Conservation (phyloP, 805 yeast genomes). For the Candida yuanshanica region DNA sequence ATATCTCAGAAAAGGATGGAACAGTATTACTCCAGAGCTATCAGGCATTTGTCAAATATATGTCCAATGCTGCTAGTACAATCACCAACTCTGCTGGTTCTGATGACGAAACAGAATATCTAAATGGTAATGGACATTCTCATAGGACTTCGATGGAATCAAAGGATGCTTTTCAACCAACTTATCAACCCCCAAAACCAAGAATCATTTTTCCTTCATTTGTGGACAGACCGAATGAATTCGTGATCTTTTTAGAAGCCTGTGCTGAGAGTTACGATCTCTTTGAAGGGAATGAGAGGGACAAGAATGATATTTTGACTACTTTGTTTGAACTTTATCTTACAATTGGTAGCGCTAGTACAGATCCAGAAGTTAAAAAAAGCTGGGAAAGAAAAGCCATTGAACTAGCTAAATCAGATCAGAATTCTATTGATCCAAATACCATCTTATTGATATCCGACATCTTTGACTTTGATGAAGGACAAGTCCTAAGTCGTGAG, state of each 20-base stretch:
- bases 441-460: conserved; percentile 39
- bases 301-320: conserved; percentile 65
- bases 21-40: conserved; percentile 40
- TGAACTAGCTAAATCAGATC: conserved; percentile 40
- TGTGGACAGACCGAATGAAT: conserved; percentile 78
- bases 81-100: conserved; percentile 14
- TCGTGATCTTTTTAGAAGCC: conserved; percentile 89
- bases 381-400: conserved; percentile 68
- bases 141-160: neutral
- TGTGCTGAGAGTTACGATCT: conserved; percentile 73
- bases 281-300: conserved; percentile 63
- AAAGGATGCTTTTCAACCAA: conserved; percentile 33
- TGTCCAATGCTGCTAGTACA: conserved; percentile 30
- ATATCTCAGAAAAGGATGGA: conserved; percentile 14
- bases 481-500: conserved; percentile 34
- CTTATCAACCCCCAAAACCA: conserved; percentile 90
- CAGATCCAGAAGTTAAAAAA: conserved; percentile 29
- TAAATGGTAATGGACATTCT: conserved; percentile 4
- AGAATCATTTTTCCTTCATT: conserved; percentile 82
- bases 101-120: conserved; percentile 11
- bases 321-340: conserved; percentile 82
- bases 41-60: conserved; percentile 52
- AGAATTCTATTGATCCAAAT: conserved; percentile 48
- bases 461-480: conserved; percentile 44
- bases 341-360: conserved; percentile 41